Conservation (phyloP, 129 eudicot genomes). For the Mikania micrantha region DNA sequence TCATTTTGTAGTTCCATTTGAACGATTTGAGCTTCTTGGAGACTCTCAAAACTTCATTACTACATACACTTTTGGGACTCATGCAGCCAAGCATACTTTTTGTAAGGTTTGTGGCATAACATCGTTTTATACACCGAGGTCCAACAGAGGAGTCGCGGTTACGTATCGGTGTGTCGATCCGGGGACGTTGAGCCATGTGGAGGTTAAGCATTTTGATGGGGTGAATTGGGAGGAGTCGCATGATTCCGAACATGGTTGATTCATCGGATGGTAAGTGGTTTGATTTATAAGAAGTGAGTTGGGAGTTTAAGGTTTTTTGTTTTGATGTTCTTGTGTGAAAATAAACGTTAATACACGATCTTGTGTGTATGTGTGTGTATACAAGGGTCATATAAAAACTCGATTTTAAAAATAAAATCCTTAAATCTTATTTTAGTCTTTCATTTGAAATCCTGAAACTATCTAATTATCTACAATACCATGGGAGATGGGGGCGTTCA, state of each 20-base stretch:
- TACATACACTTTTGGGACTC: slow-evolving; percentile 71
- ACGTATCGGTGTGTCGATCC: slow-evolving; percentile 59
- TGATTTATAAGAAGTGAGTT: no score
- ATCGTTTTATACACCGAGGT: slow-evolving; percentile 66
- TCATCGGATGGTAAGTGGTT: slow-evolving; percentile 22
- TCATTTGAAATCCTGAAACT: no score
- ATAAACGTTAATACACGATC: no score
- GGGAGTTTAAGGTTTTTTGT: no score
- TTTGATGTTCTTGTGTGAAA: no score
- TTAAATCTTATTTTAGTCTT: no score
- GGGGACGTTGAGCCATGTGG: slow-evolving; percentile 68
- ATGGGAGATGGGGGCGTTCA: no score
- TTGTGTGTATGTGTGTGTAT: no score
- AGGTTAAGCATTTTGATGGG: slow-evolving; percentile 54
- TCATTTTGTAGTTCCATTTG: slow-evolving; percentile 21
- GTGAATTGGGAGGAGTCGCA: slow-evolving; percentile 64
- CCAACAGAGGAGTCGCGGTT: slow-evolving; percentile 60
- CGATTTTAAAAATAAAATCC: no score
- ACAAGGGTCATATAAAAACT: no score
- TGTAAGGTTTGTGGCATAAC: slow-evolving; percentile 84
- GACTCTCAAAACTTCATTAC: slow-evolving; percentile 52
- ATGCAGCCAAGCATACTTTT: slow-evolving; percentile 74
- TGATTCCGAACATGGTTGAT: slow-evolving; percentile 22
- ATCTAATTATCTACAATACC: no score
- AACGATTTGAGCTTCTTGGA: slow-evolving; percentile 14